Evolutionary conservation across 2,329 filamentous ascomycete genomes (phyloP), one percentile per base, ranked within the genome.

Genomic region (Basipetospora chlamydospora): DNA sequence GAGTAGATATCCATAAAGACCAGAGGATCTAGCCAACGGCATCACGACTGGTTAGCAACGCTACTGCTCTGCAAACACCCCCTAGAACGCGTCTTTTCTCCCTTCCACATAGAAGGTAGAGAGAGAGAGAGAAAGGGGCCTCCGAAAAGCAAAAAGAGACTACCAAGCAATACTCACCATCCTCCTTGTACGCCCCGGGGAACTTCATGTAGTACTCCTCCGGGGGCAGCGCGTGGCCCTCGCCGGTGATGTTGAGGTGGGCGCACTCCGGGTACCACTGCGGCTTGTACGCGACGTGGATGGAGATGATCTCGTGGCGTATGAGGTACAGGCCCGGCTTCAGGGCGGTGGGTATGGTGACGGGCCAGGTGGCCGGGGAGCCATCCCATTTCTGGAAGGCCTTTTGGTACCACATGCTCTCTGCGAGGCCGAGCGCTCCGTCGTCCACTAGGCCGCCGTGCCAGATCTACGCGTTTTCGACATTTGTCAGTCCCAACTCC

Each of bases 231-330:
- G 42, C 42, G 23, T 37, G 38, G 16, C 49, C 70, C 26, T 57
- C 55, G 35, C 70, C 70, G 22, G 65, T 67, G 42, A 78, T 57
- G 48, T 73, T 61, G 42, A 79, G 48, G 59, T 79, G 76, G 46
- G 73, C 58, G 52, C 75, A 71, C 43, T 66, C 61, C 39, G 67
- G 66, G 53, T 71, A 71, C 53, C 67, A 67, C 53, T 68, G 64
- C 35, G 63, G 62, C 18, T 55, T 49, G 3, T 52, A 51, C 22
- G 63, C 60, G 43, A 60, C 59, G 55, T 71, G 67, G 31, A 61
- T 63, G 34, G 57, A 67, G 40, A 71, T 69, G 48, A 69, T 68
- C 51, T 71, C 67, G 49, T 69, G 63, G 38, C 67, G 64, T 42
- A 71, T 48, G 39, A 71, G 57, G 49, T 71, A 71, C 53, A 67